Base-by-base conservation (phyloP, 2,329 filamentous ascomycete genomes). In the Cercospora brassicicola region DNA sequence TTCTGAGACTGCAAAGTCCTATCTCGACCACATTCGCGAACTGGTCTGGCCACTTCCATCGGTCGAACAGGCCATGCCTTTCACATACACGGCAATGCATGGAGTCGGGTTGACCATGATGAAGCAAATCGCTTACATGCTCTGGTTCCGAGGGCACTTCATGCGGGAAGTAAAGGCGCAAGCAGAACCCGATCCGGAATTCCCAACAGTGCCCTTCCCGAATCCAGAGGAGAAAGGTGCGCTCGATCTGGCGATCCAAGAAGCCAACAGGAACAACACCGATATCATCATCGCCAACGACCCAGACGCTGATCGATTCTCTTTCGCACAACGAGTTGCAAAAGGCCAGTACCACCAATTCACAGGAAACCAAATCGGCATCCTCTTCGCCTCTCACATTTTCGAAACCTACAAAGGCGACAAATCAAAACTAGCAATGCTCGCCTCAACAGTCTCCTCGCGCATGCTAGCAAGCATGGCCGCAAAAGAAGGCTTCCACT, bases 171-270 rank as follows among this genome's bases (percentile, higher is more conserved):
- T 86, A 3, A 73, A 79, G 59, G 79, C 78, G 4, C 87, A 89
- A 76, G 82, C 84, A 36, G 73, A 84, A n/a, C 87, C 88, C 5
- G 83, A 90, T 73, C 87, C 88, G 0, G 83, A 88, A 65, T 90
- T 90, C 65, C 86, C 87, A 0, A 90, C 88, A 0, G 86, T 90
- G 13, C 83, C 83, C 28, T 90, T 89, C 69, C 88, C 88, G 0
- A 90, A 90, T 71, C 88, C 88, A 0, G 88, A 90, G 75, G 88
- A 90, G 73, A 84, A 84, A 66, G 88, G 88, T 6, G 87, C 88
- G 2, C 78, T 90, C 11, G 84, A 89, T 72, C 79, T 89, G 36
- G 85, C 88, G 1, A 86, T 88, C 60, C 75, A 82, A 69, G 84
- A 84, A 3, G 88, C 87, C 30, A 83, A 87, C 56, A 76, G 78